Percentiles rank a stretch among this genome's conserved stretches.
Evolutionary conservation across 495 filamentous ascomycete species (phyloP).

Genomic region (Oleoguttula mirabilis): DNA sequence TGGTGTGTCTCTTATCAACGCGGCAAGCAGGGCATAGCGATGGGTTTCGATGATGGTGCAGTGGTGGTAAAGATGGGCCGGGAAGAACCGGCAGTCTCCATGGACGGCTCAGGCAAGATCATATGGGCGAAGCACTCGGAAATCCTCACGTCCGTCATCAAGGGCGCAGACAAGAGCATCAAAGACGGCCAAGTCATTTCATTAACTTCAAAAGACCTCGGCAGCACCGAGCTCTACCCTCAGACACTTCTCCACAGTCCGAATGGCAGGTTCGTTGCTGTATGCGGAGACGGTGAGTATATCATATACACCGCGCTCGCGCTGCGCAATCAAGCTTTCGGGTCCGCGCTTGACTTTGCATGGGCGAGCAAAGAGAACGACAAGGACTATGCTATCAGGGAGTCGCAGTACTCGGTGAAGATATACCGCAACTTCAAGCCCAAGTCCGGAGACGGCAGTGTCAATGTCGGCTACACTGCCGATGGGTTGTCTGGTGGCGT

Average conservation of each 20-base stretch:
- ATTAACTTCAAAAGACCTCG: slow-evolving; percentile 84
- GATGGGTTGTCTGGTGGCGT: slow-evolving; percentile 85
- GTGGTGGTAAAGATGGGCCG: slow-evolving; percentile 96
- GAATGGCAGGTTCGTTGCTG: slow-evolving; percentile 92
- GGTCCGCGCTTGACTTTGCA: slow-evolving; percentile 85
- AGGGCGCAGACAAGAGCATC: slow-evolving; percentile 66
- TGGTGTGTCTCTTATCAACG: slow-evolving; percentile 96
- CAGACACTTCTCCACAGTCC: slow-evolving; percentile 90
- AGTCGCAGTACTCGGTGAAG: slow-evolving; percentile 85
- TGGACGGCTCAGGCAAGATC: slow-evolving; percentile 90
- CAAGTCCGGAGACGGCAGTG: slow-evolving; percentile 52
- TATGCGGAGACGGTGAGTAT: slow-evolving; percentile 95
- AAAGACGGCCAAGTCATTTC: slow-evolving; percentile 83
- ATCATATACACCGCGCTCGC: slow-evolving; percentile 97
- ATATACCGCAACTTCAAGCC: slow-evolving; percentile 97
- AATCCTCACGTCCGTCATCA: slow-evolving; percentile 87
- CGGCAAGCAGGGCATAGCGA: slow-evolving; percentile 82
- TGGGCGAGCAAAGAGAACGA: slow-evolving; percentile 98
- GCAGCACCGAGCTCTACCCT: slow-evolving; percentile 91
- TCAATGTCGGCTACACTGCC: slow-evolving; percentile 92
- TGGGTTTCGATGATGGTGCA: slow-evolving; percentile 96
- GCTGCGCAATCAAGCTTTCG: slow-evolving; percentile 96
- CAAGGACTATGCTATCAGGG: slow-evolving; percentile 94
- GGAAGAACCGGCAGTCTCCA: slow-evolving; percentile 93
- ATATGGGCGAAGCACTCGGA: slow-evolving; percentile 93